Evolutionary conservation across 176 grass and related monocot species (phyloP), one percentile per base, ranked within the genome.

Genomic region (Carex cristatella): DNA sequence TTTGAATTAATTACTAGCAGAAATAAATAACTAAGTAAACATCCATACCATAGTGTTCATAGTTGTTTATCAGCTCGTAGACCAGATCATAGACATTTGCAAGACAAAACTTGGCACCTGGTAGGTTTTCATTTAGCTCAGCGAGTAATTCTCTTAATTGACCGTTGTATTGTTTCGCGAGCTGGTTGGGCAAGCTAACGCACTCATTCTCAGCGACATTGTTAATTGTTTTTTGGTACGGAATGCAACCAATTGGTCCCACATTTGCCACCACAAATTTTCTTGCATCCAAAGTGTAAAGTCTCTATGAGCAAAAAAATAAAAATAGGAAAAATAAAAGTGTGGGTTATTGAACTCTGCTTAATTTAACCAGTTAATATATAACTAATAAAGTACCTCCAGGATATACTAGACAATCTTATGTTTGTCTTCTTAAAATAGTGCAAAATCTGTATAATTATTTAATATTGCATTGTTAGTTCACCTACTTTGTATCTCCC

Each of bases 1-100:
- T 23, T 23, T 23, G 23, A 23, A 23, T 23, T 23, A 23, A 23
- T 23, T 23, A 23, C 23, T 23, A 23, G 23, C 23, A 23, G 23
- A 23, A 23, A 23, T 23, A 23, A 10, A 2, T 48, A 58, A 80
- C 71, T 11, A 42, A 81, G 28, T 70, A 13, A 86, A 16, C 28
- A 51, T 28, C 48, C 54, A 62, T 76, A 91, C 90, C 93, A 66
- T 99, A 99, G 8, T 83, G 63, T 0, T 55, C 44, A 67, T 96
- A 84, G 84, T 95, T 99, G 0, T 87, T 81, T 70, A 99, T 73
- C 32, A 96, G 69, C 18, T 96, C 97, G 83, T 86, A 72, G 14
- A 99, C 93, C 35, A 96, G 81, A 89, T 95, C 90, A 78, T 99
- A 99, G 1, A 96, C 97, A 86, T 99, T 99, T 4, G 97, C 91